A percentile compares a stretch with the other conserved stretches of the same genome.
Evolutionary conservation across 352 stramenopile species (phyloP).

Genomic region (Pythium myriotylum): DNA sequence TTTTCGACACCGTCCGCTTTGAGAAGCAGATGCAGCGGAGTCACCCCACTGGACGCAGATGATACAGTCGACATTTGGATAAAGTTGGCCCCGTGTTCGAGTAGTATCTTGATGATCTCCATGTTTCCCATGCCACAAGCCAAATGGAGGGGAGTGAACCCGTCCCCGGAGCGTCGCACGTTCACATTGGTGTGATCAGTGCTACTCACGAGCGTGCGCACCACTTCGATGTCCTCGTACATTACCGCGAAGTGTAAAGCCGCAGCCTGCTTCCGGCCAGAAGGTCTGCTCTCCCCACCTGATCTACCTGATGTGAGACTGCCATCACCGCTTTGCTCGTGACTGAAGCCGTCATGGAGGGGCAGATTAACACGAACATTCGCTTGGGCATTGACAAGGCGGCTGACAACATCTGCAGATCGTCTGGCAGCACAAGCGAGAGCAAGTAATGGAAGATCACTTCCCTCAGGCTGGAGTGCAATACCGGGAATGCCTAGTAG

Average conservation of each 20-base stretch:
- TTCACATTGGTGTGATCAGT: slow-evolving; percentile 54
- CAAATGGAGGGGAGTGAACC: slow-evolving; percentile 70
- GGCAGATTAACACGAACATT: slow-evolving; percentile 69
- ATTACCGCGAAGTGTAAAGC: slow-evolving; percentile 71
- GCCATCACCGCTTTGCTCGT: slow-evolving; percentile 15
- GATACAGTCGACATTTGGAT: slow-evolving; percentile 52
- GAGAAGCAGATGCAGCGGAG: slow-evolving; percentile 54
- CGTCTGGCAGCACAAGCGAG: slow-evolving; percentile 58
- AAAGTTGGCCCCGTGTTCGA: slow-evolving; percentile 54
- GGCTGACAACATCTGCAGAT: slow-evolving; percentile 39
- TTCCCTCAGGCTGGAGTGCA: slow-evolving; percentile 46
- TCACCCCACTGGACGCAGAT: slow-evolving; percentile 38
- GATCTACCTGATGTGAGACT: background rate
- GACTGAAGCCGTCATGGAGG: slow-evolving; percentile 31
- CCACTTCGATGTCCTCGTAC: slow-evolving; percentile 53
- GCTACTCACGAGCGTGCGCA: slow-evolving; percentile 35
- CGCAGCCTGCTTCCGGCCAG: slow-evolving; percentile 46
- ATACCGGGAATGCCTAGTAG: slow-evolving; percentile 38
- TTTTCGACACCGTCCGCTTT: slow-evolving; percentile 53
- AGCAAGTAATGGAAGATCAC: slow-evolving; percentile 55
- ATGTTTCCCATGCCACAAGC: slow-evolving; percentile 59
- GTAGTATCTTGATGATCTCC: slow-evolving; percentile 46
- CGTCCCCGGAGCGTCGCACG: slow-evolving; percentile 57
- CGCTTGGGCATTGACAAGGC: slow-evolving; percentile 47
- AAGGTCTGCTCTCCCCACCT: background rate